Evolutionary conservation across 164 flowering plant species (phyloP), one percentile per base, ranked within the genome.

Genomic region (Tetrastigma voinierianum): DNA sequence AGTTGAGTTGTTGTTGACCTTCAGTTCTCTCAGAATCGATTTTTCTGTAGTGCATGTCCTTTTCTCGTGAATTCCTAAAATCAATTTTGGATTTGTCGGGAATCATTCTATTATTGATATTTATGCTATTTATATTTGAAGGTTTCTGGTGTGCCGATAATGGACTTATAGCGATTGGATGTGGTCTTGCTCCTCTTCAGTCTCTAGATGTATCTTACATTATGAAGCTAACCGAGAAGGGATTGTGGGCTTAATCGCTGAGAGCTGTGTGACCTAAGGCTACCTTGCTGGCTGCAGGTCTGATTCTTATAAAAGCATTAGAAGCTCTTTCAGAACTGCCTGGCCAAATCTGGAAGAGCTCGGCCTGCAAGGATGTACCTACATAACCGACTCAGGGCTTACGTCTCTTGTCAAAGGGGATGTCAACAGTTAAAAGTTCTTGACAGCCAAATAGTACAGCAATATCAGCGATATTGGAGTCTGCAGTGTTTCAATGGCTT

Each of bases 211-310:
- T 86, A 59, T 89, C 99, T 1, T 68, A 75, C 65, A 92, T 97
- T 80, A 84, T 83, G 73, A 93, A 90, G 81, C 65, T 96, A 13
- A 87, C 95, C 43, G 95, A 89, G 70, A 86, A 84, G 84, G 98
- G 99, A 40, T 78, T 91, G 53, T 71, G 77, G 21, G 86, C 85
- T n/a, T n/a, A 53, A 72, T 89, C 74, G 87, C 98, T 16, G 68
- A 83, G 74, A 90, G 95, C 54, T 92, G 97, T 61, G 14, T 57
- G 78, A 82, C 70, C 74, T 96, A 64, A 84, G 79, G 72, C 77
- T 96, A 73, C 80, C 86, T 90, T 70, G 67, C 81, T 16, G 90
- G 91, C 59, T 96, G 99, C 75, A 87, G 79, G 73, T 80, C 74
- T 55, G 71, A n/a, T n/a, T n/a, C n/a, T 89, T 61, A 79, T 90